These are phyloP conservation scores for Monosporascus cannonballus DNA, from an alignment of 2,329 filamentous ascomycete genomes.

Conservation along the genomic window DNA sequence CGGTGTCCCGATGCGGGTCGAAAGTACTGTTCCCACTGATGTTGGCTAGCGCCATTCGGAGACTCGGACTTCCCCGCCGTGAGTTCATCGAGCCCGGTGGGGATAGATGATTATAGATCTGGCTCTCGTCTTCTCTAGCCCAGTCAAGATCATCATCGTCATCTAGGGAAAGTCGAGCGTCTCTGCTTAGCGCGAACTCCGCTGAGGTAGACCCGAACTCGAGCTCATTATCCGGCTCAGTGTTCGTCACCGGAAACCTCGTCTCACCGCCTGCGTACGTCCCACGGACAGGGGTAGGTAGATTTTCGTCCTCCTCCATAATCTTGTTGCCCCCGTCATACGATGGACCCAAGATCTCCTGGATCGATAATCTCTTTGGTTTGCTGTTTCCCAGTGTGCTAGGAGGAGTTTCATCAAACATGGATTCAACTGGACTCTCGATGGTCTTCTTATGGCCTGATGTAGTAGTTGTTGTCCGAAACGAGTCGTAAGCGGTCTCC, in stretches of 20 bases:
- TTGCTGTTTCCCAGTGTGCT: slow-evolving; percentile 47
- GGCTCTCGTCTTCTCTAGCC: slow-evolving; percentile 51
- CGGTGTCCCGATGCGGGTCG: slow-evolving; percentile 27
- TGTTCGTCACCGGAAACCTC: slow-evolving; percentile 15
- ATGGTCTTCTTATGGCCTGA: slow-evolving; percentile 61
- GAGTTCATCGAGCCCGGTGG: slow-evolving; percentile 52
- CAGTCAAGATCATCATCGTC: slow-evolving; percentile 61
- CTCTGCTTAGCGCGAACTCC: slow-evolving; percentile 30
- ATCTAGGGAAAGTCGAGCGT: slow-evolving; percentile 49
- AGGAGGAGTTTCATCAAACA: slow-evolving; percentile 74
- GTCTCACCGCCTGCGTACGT: slow-evolving; percentile 25
- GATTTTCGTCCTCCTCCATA: slow-evolving; percentile 56
- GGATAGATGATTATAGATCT: slow-evolving; percentile 50
- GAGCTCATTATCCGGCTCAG: slow-evolving; percentile 16
- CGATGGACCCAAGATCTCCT: slow-evolving; percentile 50
- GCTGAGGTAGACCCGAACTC: slow-evolving; percentile 18
- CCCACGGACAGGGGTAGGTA: slow-evolving; percentile 43
- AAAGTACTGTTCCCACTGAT: slow-evolving; percentile 42
- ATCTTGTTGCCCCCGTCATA: slow-evolving; percentile 53
- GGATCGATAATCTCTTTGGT: slow-evolving; percentile 51
- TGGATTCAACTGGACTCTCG: slow-evolving; percentile 68
- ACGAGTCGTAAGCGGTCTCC: slow-evolving; percentile 70
- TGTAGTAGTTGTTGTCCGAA: slow-evolving; percentile 54
- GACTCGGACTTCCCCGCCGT: slow-evolving; percentile 44
- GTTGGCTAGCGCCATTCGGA: slow-evolving; percentile 47